These are phyloP conservation scores for Nakaseomyces glabratus DNA, from an alignment of 1,139 yeast genomes.

Conservation along the genomic window DNA sequence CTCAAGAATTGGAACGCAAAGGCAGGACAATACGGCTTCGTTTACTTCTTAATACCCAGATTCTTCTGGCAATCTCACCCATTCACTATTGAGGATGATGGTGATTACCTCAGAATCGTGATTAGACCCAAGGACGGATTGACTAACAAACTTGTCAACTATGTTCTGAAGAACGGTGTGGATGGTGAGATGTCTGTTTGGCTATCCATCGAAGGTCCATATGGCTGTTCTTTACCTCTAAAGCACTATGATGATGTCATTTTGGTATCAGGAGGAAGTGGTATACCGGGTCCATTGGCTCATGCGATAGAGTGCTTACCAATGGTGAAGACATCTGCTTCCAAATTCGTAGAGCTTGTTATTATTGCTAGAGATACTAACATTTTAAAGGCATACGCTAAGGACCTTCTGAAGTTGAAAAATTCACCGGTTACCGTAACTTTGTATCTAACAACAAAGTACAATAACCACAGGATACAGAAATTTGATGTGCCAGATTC, in stretches of 20 bases:
- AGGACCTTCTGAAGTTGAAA: constrained; percentile 4
- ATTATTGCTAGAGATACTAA: constrained; percentile 6
- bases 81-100: constrained; percentile 43
- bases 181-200: constrained; percentile 23
- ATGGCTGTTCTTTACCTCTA: constrained; percentile 45
- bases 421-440: not conserved
- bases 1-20: constrained; percentile 29
- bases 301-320: constrained; percentile 26
- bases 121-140: constrained; percentile 42
- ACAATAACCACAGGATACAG: constrained; percentile 4
- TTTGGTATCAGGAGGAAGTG: constrained; percentile 64
- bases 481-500: constrained; percentile 6
- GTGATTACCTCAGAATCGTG: constrained; percentile 36
- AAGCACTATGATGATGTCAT: constrained; percentile 46
- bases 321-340: constrained; percentile 11
- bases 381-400: constrained; percentile 7
- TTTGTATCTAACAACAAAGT: constrained; percentile 3
- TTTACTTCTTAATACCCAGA: constrained; percentile 21
- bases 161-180: constrained; percentile 15
- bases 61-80: constrained; percentile 72
- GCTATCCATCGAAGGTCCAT: constrained; percentile 56
- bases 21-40: constrained; percentile 28
- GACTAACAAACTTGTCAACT: constrained; percentile 33
- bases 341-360: constrained; percentile 3
- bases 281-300: constrained; percentile 51